Percentiles rank a stretch among this genome's conserved stretches.
Evolutionary conservation across 2,329 filamentous ascomycete species (phyloP).

Genomic region (Ophiognomonia clavigignenti-juglandacearum): DNA sequence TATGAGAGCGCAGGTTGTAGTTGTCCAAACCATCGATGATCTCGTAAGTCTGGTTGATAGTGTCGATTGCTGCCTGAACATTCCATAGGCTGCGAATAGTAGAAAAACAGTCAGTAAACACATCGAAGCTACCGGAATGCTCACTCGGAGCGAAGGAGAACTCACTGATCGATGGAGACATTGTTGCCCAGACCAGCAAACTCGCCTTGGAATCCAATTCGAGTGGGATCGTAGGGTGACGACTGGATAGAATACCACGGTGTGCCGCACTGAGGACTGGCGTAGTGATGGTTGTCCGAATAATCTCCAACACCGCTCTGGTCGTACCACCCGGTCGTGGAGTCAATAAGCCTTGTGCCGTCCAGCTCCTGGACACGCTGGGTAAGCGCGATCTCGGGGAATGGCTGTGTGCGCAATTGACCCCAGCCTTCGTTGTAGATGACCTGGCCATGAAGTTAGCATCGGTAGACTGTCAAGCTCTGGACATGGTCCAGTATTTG

Average conservation of each 20-base stretch:
- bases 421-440: conserved; percentile 73
- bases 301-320: conserved; percentile 61
- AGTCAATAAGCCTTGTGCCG: conserved; percentile 58
- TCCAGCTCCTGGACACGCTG: conserved; percentile 52
- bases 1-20: conserved; percentile 63
- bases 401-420: conserved; percentile 43
- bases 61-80: conserved; percentile 49
- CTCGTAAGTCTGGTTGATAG: conserved; percentile 65
- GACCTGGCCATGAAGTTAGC: conserved; percentile 28
- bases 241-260: conserved; percentile 59
- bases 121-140: background rate
- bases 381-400: conserved; percentile 54
- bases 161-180: conserved; percentile 55
- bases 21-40: conserved; percentile 50
- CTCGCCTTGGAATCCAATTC: conserved; percentile 67
- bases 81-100: conserved; percentile 55
- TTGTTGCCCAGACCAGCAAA: conserved; percentile 67
- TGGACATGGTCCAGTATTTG: conserved; percentile 16
- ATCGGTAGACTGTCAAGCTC: no score
- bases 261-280: conserved; percentile 65
- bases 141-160: conserved; percentile 10
- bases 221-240: conserved; percentile 49
- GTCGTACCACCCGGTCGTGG: conserved; percentile 62
- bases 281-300: conserved; percentile 67
- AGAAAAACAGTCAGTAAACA: background rate